Evolutionary conservation across 2,329 filamentous ascomycete species (phyloP), one percentile per base, ranked within the genome.

Genomic region (Ascochyta pisi): DNA sequence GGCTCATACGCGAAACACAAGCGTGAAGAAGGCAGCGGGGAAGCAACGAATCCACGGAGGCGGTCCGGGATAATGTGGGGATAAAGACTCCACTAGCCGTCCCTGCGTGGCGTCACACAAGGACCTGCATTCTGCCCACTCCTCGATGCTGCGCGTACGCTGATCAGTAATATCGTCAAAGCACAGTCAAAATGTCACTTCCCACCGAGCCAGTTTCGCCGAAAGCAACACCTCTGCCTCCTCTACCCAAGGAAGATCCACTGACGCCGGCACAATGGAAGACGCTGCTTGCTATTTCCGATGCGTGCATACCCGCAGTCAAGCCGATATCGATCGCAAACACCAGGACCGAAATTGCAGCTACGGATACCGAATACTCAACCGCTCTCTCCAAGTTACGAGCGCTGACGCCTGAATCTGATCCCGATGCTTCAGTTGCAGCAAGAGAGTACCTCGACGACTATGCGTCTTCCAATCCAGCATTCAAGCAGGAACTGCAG

Each of bases 241-340:
- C 82, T 1, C 72, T 78, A 3, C 77, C 82, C 15, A 60, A 70
- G 4, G 73, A 77, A 12, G 77, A 82, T 44, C 76, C 83, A 44
- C 79, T 87, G 61, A 82, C 79, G 2, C 71, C 80, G 12, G 69
- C 76, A 2, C 86, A 88, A 78, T 88, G 85, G 85, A 78, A 75
- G 27, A 85, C 82, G 0, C 73, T 88, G 3, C 75, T 84, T 42
- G 81, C 85, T 23, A 79, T 88, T 27, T 78, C 82, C 8, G 85
- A 87, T 58, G 79, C 84, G 1, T 74, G 85, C 16, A 74, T 91
- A 29, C 87, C 88, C 2, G 82, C 86, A 19, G 79, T 90, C 58
- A 79, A 75, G 34, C 76, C 78, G 3, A 71, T 74, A 0, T 69
- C 71, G 3, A 70, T 67, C 0, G 70, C 74, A 7, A 73, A 73